Percentiles rank a stretch among this genome's conserved stretches.
These are phyloP conservation scores for Fusarium ambrosium DNA, from an alignment of 2,329 filamentous ascomycete species.

Conservation along the genomic window DNA sequence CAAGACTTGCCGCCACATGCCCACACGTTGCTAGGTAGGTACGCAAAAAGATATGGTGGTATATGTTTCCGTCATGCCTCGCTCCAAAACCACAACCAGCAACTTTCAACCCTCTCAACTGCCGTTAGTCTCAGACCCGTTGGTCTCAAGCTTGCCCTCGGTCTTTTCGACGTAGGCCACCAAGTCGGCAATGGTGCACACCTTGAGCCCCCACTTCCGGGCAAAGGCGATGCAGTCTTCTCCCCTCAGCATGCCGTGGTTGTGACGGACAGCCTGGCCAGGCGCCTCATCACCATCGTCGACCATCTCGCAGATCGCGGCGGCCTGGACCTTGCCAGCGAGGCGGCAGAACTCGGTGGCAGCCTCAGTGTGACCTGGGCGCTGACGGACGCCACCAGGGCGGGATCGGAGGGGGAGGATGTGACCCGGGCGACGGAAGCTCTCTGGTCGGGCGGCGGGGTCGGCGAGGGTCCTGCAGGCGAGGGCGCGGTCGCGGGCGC, in stretches of 20 bases:
- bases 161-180: slow-evolving; percentile 83
- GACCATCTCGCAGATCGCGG: slow-evolving; percentile 92
- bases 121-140: slow-evolving; percentile 45
- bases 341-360: slow-evolving; percentile 90
- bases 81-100: not conserved
- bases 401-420: slow-evolving; percentile 86
- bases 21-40: not conserved
- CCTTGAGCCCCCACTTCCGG: slow-evolving; percentile 87
- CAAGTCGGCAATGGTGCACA: slow-evolving; percentile 95
- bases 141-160: slow-evolving; percentile 70
- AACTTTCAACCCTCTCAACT: slow-evolving; percentile 28
- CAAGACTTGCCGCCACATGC: slow-evolving; percentile 11
- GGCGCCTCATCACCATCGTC: slow-evolving; percentile 82
- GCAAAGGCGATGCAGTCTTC: slow-evolving; percentile 92
- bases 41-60: slow-evolving; percentile 3
- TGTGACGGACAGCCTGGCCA: slow-evolving; percentile 74
- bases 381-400: slow-evolving; percentile 82
- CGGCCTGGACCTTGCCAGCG: slow-evolving; percentile 81
- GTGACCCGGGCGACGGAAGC: slow-evolving; percentile 88
- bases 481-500: slow-evolving; percentile 86
- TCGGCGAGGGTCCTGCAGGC: slow-evolving; percentile 85
- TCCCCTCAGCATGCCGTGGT: slow-evolving; percentile 90
- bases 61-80: slow-evolving; percentile 3
- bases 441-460: slow-evolving; percentile 65
- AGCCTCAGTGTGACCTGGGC: slow-evolving; percentile 93